Evolutionary conservation across 331 rosid species (phyloP).

Genomic region (Quercus lobata): DNA sequence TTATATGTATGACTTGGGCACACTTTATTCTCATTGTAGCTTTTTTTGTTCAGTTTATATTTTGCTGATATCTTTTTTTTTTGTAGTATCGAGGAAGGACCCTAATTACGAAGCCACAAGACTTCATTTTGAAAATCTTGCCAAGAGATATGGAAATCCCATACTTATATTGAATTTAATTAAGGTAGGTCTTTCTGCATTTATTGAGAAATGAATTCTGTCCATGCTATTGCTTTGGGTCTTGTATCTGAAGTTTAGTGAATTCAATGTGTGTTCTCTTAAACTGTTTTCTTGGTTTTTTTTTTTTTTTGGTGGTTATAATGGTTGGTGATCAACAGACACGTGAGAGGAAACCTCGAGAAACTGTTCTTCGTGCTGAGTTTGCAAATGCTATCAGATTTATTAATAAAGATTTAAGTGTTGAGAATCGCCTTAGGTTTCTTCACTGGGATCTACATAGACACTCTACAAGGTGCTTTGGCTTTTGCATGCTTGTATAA

Average conservation of each 20-base stretch:
- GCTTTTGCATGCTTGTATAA: constrained; percentile 7
- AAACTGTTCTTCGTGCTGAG: constrained; percentile 77
- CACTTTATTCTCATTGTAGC: constrained; percentile 11
- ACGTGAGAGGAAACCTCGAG: constrained; percentile 88
- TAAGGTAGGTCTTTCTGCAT: constrained; percentile 51
- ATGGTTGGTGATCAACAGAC: constrained; percentile 41
- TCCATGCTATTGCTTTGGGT: constrained; percentile 2
- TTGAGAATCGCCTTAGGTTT: constrained; percentile 60
- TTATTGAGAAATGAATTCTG: constrained; percentile 1
- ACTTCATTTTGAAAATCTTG: constrained; percentile 95
- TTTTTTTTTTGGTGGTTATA: neutral
- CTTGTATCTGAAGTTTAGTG: constrained; percentile 5
- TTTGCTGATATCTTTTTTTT: constrained; percentile 23
- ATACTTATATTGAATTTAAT: constrained; percentile 89
- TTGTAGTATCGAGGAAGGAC: constrained; percentile 69
- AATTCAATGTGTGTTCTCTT: constrained; percentile 12
- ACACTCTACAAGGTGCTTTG: constrained; percentile 68
- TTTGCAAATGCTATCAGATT: constrained; percentile 75
- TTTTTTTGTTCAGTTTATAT: constrained; percentile 7
- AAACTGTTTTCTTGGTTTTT: neutral
- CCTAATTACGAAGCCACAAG: constrained; percentile 67
- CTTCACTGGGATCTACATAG: constrained; percentile 89
- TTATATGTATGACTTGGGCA: constrained; percentile 56
- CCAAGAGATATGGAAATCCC: constrained; percentile 82
- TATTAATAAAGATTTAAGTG: constrained; percentile 53